Percentiles rank a stretch among this genome's conserved stretches.
phyloP scores from a whole-genome alignment of 2,329 filamentous ascomycete species.

The Fusarium zealandicum region DNA sequence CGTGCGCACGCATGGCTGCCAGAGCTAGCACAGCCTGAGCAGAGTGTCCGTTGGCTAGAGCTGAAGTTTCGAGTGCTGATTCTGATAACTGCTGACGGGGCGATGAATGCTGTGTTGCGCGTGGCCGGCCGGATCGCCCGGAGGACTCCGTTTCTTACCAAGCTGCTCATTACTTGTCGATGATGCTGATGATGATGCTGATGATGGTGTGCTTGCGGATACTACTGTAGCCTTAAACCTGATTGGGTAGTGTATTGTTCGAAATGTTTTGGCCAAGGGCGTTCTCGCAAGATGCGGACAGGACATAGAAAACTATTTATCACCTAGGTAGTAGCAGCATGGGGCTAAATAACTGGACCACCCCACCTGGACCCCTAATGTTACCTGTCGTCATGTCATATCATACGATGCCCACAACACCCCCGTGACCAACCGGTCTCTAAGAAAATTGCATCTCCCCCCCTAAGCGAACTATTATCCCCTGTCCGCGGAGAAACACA shows the following conservation, averaged over 20 bases:
- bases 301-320: neutral
- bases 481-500: neutral
- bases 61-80: slow-evolving; percentile 24
- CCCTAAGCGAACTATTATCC: neutral
- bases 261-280: too few species aligned
- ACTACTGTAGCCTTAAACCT: too few species aligned
- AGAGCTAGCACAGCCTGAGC: slow-evolving; percentile 20
- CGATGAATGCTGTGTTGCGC: slow-evolving; percentile 20
- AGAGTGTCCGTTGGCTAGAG: slow-evolving; percentile 23
- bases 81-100: slow-evolving; percentile 15
- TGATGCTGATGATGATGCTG: too few species aligned
- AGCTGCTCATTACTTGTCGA: slow-evolving; percentile 14
- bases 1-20: slow-evolving; percentile 24
- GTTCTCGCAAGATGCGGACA: too few species aligned
- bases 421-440: neutral
- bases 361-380: neutral
- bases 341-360: neutral
- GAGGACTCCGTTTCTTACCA: slow-evolving; percentile 29
- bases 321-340: neutral
- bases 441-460: neutral
- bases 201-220: too few species aligned
- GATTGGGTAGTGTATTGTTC: too few species aligned
- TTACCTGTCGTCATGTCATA: neutral
- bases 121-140: slow-evolving; percentile 15
- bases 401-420: neutral